Percentiles rank a stretch among this genome's conserved stretches.
phyloP scores from a whole-genome alignment of 208 protist genomes.

The Leishmania major region DNA sequence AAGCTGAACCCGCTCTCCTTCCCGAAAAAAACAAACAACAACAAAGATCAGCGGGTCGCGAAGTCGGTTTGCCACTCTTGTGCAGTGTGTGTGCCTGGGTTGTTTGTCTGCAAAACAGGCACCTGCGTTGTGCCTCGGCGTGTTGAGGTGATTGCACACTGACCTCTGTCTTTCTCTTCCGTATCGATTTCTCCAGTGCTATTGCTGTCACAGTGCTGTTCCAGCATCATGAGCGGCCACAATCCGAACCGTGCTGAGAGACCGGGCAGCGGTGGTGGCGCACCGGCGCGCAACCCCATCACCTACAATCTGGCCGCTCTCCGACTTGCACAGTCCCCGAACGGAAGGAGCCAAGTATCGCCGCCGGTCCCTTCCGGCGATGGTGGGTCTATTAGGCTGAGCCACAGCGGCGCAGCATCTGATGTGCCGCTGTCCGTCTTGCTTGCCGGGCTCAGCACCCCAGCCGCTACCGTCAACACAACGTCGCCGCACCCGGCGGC shows the following conservation, averaged over 20 bases:
- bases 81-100: background rate
- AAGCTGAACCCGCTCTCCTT: no score
- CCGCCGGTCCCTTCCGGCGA: no score
- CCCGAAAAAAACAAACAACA: background rate
- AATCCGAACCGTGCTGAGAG: background rate
- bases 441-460: background rate
- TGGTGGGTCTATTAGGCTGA: background rate
- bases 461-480: background rate
- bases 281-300: constrained; percentile 21
- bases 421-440: constrained; percentile 10
- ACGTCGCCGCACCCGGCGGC: background rate
- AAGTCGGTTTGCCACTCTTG: background rate
- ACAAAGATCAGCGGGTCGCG: background rate
- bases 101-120: background rate
- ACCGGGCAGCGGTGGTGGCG: background rate
- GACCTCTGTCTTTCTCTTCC: background rate
- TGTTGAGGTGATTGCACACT: background rate
- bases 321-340: constrained; percentile 21
- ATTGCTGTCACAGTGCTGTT: background rate
- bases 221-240: constrained; percentile 1
- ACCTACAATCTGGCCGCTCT: constrained; percentile 30
- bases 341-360: background rate
- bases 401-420: background rate
- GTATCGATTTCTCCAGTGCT: background rate
- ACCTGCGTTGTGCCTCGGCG: background rate